phyloP scores from a whole-genome alignment of 2,329 filamentous ascomycete genomes.

The Nigrograna mackinnonii region DNA sequence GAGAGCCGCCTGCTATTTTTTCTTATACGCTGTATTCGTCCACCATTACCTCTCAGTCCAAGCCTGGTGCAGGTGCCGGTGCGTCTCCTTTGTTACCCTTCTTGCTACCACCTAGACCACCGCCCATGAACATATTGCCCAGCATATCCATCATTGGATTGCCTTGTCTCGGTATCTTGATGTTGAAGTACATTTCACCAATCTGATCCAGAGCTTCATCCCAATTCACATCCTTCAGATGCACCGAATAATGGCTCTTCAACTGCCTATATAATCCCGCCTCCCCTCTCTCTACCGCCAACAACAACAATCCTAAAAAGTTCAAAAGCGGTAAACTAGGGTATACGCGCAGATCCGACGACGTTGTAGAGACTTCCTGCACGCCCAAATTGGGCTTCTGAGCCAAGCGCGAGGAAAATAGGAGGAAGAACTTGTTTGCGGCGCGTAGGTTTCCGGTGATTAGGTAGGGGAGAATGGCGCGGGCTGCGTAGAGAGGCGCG shows the following conservation, averaged over 20 bases:
- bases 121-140: constrained; percentile 88
- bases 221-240: constrained; percentile 82
- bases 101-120: constrained; percentile 57
- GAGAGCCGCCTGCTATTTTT: too few species aligned
- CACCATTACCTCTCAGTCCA: constrained; percentile 36
- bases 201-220: constrained; percentile 79
- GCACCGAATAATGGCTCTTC: constrained; percentile 75
- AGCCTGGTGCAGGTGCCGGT: constrained; percentile 35
- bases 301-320: constrained; percentile 82
- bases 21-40: too few species aligned
- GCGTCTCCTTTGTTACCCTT: constrained; percentile 48
- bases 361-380: constrained; percentile 78
- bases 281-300: constrained; percentile 80
- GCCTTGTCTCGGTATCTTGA: constrained; percentile 82
- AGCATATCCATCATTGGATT: constrained; percentile 99
- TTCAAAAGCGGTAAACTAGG: constrained; percentile 93
- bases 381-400: constrained; percentile 68
- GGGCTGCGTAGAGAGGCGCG: constrained; percentile 81
- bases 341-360: constrained; percentile 78
- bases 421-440: constrained; percentile 78
- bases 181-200: constrained; percentile 95
- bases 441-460: constrained; percentile 87
- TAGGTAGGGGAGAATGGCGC: constrained; percentile 88
- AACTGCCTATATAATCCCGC: constrained; percentile 80
- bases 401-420: constrained; percentile 71